A percentile compares a stretch with the other conserved stretches of the same genome.
Conservation (phyloP, 2,329 filamentous ascomycete genomes). For the Furcasterigmium furcatum region DNA sequence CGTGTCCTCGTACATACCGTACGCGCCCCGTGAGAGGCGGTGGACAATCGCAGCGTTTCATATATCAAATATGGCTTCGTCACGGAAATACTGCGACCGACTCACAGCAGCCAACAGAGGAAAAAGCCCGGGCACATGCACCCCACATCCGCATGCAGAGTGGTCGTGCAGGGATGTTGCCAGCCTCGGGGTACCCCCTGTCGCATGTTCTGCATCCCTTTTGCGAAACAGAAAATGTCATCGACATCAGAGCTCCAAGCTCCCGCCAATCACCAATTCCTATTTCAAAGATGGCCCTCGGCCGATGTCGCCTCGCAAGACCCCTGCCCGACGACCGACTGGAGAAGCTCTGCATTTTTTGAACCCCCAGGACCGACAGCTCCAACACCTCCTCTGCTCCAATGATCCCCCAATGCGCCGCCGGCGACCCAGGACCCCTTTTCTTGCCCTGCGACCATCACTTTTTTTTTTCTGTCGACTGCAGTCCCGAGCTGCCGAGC, state of each 20-base stretch:
- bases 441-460: neutral
- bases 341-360: neutral
- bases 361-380: neutral
- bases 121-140: constrained; percentile 1
- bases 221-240: constrained; percentile 14
- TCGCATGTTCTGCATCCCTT: constrained; percentile 2
- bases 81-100: neutral
- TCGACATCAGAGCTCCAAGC: constrained; percentile 11
- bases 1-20: too few species aligned
- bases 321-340: constrained; percentile 7
- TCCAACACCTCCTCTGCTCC: too few species aligned
- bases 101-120: too few species aligned
- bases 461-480: too few species aligned
- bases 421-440: neutral
- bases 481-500: too few species aligned
- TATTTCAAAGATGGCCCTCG: constrained; percentile 14
- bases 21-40: too few species aligned
- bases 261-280: constrained; percentile 12
- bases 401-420: neutral
- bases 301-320: constrained; percentile 13
- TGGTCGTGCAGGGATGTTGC: constrained; percentile 7
- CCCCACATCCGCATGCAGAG: constrained; percentile 6
- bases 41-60: too few species aligned
- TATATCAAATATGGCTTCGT: neutral
- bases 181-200: constrained; percentile 8